Evolutionary conservation across 768 basidiomycete species (phyloP), one percentile per base, ranked within the genome.

Genomic region (Mycena amicta): DNA sequence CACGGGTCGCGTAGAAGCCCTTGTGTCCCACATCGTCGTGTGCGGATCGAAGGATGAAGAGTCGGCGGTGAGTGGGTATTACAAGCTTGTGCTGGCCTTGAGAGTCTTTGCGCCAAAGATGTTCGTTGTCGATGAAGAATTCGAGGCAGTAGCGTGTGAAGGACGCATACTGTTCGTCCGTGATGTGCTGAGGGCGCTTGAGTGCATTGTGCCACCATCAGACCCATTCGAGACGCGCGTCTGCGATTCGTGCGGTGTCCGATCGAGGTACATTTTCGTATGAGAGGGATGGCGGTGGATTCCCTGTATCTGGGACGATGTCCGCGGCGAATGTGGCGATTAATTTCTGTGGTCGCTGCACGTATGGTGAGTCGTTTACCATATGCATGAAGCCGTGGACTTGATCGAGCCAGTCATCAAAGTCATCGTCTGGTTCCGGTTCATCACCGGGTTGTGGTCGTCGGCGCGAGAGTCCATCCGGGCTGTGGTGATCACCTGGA

Each of bases 401-500:
- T n/a, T n/a, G n/a, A n/a, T n/a, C n/a, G n/a, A n/a, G n/a, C n/a
- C n/a, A n/a, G n/a, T n/a, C n/a, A n/a, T n/a, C n/a, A n/a, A n/a
- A n/a, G n/a, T n/a, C n/a, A n/a, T n/a, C n/a, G n/a, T n/a, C n/a
- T n/a, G n/a, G n/a, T n/a, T n/a, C n/a, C n/a, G n/a, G n/a, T n/a
- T n/a, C n/a, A n/a, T n/a, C 57, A 5, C 52, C 65, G 3, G 31
- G 43, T 8, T 40, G 29, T 4, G 18, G n/a, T 50, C 39, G 1
- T 31, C 51, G 13, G 26, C 66, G 27, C 0, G 65, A 72, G 0
- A 70, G 50, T 0, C 65, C 67, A 51, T 72, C 68, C 0, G 70
- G 67, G 0, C 55, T 57, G 27, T 53, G 52, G 39, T 6, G 20
- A 0, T 30, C 20, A 2, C 52, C 66, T 0, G 68, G 57, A 11